Evolutionary conservation across 768 basidiomycete species (phyloP).

Genomic region (Tricholoma furcatifolium): DNA sequence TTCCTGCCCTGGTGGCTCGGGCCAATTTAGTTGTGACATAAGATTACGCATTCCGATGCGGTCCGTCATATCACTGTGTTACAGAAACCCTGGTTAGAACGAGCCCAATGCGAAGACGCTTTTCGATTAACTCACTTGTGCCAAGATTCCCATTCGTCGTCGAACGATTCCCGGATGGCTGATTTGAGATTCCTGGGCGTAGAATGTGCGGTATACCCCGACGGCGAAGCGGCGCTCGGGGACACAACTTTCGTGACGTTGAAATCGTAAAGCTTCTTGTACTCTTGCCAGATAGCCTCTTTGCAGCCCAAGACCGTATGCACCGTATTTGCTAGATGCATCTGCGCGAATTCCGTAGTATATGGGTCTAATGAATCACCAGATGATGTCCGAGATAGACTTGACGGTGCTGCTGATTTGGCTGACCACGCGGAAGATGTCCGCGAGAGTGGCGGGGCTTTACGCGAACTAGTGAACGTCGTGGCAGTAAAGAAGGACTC

Average conservation of each 20-base stretch:
- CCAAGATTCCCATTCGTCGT: conserved; percentile 68
- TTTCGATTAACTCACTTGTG: conserved; percentile 46
- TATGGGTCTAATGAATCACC: background rate
- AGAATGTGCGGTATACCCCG: conserved; percentile 5
- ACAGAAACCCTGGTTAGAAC: conserved; percentile 12
- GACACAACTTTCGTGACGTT: conserved; percentile 12
- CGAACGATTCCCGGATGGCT: conserved; percentile 56
- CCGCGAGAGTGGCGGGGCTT: background rate
- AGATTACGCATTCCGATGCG: conserved; percentile 63
- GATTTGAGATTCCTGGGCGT: conserved; percentile 11
- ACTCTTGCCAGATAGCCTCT: conserved; percentile 68
- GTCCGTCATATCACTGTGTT: conserved; percentile 69
- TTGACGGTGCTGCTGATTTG: background rate
- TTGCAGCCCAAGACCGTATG: conserved; percentile 61
- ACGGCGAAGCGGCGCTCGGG: background rate
- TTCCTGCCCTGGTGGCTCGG: conserved; percentile 42
- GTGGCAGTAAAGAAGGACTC: background rate
- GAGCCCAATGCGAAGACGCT: background rate
- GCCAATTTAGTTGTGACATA: conserved; percentile 48
- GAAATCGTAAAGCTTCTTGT: conserved; percentile 44
- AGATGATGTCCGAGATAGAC: conserved; percentile 1
- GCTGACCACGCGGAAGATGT: background rate
- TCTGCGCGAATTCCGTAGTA: conserved; percentile 43
- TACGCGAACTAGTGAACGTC: background rate
- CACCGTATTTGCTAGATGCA: conserved; percentile 66